Percentiles rank a stretch among this genome's conserved stretches.
Conservation (phyloP, 2,329 filamentous ascomycete species). For the Thielaviopsis euricoi region DNA sequence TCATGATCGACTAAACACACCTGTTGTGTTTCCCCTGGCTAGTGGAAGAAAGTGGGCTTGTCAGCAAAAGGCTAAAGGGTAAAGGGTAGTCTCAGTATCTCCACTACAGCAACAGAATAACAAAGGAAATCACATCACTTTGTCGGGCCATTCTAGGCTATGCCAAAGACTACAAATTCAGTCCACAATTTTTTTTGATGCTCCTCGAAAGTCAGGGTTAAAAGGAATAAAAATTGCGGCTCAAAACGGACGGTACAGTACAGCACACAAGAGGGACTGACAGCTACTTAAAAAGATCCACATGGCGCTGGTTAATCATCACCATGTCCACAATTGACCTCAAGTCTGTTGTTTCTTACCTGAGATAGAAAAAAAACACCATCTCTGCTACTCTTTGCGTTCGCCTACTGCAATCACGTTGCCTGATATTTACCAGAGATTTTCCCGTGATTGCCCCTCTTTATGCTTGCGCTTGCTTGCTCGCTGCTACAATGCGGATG, state of each 20-base stretch:
- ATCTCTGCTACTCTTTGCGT: background rate
- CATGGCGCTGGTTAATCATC: background rate
- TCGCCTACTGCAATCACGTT: too few relatives aligned
- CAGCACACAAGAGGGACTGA: background rate
- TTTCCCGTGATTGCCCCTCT: background rate
- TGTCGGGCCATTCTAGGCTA: too few relatives aligned
- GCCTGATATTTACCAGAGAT: too few relatives aligned
- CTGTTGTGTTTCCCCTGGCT: background rate
- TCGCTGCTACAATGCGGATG: too few relatives aligned
- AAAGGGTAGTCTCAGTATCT: background rate
- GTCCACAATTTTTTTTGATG: background rate
- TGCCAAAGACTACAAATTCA: too few relatives aligned
- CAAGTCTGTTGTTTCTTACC: background rate
- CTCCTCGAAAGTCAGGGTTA: background rate
- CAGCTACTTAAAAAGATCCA: constrained; percentile 1
- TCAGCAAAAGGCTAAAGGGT: background rate
- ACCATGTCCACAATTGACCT: constrained; percentile 4
- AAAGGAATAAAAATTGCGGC: background rate
- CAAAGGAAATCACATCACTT: too few relatives aligned
- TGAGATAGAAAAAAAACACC: background rate
- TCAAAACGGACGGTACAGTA: background rate
- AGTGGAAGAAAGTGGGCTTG: background rate
- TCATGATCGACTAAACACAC: background rate
- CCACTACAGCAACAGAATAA: background rate
- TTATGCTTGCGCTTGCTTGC: background rate